phyloP scores from a whole-genome alignment of 2,329 filamentous ascomycete species.

The Monilinia fructigena region DNA sequence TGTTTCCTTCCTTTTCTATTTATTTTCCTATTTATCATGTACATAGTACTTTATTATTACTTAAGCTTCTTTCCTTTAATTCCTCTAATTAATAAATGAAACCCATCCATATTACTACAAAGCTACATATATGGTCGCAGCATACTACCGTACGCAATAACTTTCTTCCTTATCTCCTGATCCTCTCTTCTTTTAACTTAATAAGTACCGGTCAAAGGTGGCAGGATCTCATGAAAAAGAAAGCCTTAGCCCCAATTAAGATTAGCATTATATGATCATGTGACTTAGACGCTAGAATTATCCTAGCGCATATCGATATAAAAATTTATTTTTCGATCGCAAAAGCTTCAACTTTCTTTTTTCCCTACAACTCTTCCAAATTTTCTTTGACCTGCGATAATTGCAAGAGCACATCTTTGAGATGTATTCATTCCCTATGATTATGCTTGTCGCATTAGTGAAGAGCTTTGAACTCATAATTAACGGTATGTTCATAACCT shows the following conservation, averaged over 20 bases:
- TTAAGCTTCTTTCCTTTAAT: no score
- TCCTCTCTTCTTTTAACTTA: no score
- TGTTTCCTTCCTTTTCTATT: no score
- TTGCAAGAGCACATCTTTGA: neutral
- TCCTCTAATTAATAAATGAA: no score
- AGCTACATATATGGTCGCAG: neutral
- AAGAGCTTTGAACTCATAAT: neutral
- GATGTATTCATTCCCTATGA: neutral
- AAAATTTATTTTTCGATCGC: constrained; percentile 12
- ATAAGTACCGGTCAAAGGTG: no score
- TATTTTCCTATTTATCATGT: no score
- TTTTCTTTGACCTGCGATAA: neutral
- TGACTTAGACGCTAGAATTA: neutral
- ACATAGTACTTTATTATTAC: no score
- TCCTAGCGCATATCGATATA: constrained; percentile 21
- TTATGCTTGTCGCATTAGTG: neutral
- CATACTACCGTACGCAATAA: constrained; percentile 4
- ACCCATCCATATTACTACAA: neutral
- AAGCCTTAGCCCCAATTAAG: neutral
- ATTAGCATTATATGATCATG: neutral
- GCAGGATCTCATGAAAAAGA: no score
- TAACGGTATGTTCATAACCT: constrained; percentile 27
- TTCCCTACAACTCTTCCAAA: neutral
- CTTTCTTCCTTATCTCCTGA: constrained; percentile 5
- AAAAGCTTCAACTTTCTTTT: neutral